A percentile compares a stretch with the other conserved stretches of the same genome.
These are phyloP conservation scores for Colletotrichum sp. DNA, from an alignment of 2,329 filamentous ascomycete genomes.

Conservation along the genomic window DNA sequence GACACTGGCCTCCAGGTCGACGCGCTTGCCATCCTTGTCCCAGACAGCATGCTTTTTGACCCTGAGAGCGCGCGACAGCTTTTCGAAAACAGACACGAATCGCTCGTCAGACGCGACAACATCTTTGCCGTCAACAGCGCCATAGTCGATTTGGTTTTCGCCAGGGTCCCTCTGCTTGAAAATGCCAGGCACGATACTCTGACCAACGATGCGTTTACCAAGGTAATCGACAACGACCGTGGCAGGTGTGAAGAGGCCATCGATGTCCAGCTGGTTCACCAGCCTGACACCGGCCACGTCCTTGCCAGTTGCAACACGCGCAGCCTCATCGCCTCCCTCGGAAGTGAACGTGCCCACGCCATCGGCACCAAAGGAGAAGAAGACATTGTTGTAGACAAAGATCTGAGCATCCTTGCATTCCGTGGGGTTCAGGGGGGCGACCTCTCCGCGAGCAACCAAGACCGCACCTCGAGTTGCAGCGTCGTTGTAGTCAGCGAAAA, in stretches of 20 bases:
- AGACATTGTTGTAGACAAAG: conserved; percentile 99
- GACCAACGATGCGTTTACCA: conserved; percentile 94
- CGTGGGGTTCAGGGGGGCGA: conserved; percentile 92
- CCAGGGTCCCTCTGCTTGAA: conserved; percentile 98
- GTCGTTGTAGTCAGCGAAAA: conserved; percentile 98
- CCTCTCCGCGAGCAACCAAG: conserved; percentile 89
- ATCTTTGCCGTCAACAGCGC: conserved; percentile 96
- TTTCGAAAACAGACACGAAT: conserved; percentile 84
- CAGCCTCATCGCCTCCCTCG: conserved; percentile 95
- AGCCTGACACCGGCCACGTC: conserved; percentile 93
- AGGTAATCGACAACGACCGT: conserved; percentile 97
- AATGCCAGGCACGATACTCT: conserved; percentile 97
- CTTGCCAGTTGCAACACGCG: conserved; percentile 93
- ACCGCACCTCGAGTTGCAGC: conserved; percentile 91
- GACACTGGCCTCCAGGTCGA: conserved; percentile 92
- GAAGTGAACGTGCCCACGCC: conserved; percentile 96
- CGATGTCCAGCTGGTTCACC: conserved; percentile 96
- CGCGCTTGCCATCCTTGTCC: conserved; percentile 92
- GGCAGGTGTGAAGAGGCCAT: conserved; percentile 91
- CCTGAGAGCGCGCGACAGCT: conserved; percentile 87
- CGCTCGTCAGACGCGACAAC: conserved; percentile 88
- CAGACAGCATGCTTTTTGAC: conserved; percentile 96
- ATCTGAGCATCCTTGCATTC: conserved; percentile 94
- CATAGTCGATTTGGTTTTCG: conserved; percentile 99
- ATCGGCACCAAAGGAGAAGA: conserved; percentile 98